Conservation (phyloP, 106 monocot species). For the Amphibolis antarctica region DNA sequence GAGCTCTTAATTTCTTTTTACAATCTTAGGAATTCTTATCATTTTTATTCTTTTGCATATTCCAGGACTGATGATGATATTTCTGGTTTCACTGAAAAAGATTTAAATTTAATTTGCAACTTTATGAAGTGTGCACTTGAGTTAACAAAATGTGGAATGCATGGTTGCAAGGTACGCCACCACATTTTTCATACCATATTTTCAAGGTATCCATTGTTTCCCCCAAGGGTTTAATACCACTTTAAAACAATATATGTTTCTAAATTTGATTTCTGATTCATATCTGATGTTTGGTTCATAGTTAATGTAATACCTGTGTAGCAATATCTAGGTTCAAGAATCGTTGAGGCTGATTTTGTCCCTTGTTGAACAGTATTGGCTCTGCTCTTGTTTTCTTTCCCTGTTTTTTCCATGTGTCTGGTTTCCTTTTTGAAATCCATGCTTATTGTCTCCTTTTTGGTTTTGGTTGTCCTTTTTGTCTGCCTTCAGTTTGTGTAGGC, state of each 20-base stretch:
- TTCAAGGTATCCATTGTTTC: background rate
- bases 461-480: too few species aligned
- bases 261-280: too few species aligned
- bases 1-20: too few species aligned
- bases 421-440: too few species aligned
- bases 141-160: slow-evolving; percentile 16
- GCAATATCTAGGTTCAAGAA: too few species aligned
- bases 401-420: too few species aligned
- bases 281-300: background rate
- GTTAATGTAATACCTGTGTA: background rate
- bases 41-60: slow-evolving; percentile 2
- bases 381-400: too few species aligned
- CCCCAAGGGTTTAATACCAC: background rate
- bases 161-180: slow-evolving; percentile 27
- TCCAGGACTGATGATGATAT: slow-evolving; percentile 25
- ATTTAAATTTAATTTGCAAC: slow-evolving; percentile 32
- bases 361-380: too few species aligned
- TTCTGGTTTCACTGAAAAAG: slow-evolving; percentile 36
- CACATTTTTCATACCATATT: background rate
- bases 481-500: too few species aligned
- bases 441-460: too few species aligned
- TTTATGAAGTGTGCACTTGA: slow-evolving; percentile 25
- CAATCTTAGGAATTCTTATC: background rate
- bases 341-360: too few species aligned
- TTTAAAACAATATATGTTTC: too few species aligned